Conservation (phyloP, 805 yeast species). For the Cyberlindnera galapagoensis region DNA sequence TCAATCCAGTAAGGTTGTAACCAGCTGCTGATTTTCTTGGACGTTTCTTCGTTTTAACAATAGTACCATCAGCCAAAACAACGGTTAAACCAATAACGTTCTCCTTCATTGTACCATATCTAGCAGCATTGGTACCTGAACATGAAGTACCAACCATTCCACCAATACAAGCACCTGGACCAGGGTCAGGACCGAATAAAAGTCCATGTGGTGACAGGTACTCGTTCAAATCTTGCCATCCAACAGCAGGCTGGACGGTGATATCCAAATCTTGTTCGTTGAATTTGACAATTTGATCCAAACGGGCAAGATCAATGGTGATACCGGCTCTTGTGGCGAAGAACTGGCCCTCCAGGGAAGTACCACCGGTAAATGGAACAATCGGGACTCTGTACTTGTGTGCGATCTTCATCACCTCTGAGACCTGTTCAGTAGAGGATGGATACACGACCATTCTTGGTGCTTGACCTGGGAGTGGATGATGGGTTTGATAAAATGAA, state of each 20-base stretch:
- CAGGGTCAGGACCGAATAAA: conserved; percentile 72
- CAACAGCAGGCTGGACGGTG: conserved; percentile 71
- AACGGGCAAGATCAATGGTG: conserved; percentile 53
- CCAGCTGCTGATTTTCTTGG: conserved; percentile 80
- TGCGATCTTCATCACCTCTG: conserved; percentile 54
- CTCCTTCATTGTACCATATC: conserved; percentile 79
- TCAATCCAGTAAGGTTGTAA: conserved; percentile 68
- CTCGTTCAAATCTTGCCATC: conserved; percentile 67
- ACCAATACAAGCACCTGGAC: conserved; percentile 76
- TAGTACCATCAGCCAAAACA: conserved; percentile 75
- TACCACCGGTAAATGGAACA: conserved; percentile 74
- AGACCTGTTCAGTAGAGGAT: conserved; percentile 57
- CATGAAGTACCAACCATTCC: conserved; percentile 77
- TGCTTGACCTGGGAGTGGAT: conserved; percentile 48
- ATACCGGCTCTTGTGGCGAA: conserved; percentile 64
- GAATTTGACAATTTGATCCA: conserved; percentile 51
- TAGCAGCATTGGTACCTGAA: conserved; percentile 73
- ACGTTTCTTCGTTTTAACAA: conserved; percentile 65
- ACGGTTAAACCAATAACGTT: conserved; percentile 63
- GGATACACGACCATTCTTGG: conserved; percentile 62
- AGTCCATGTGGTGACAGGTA: conserved; percentile 41
- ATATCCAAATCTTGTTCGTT: conserved; percentile 65
- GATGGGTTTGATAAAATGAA: conserved; percentile 56
- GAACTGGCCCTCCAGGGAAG: conserved; percentile 79
- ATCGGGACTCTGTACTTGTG: conserved; percentile 59